A percentile compares a stretch with the other conserved stretches of the same genome.
phyloP scores from a whole-genome alignment of 768 basidiomycete species.

The Pleurotus djamor region DNA sequence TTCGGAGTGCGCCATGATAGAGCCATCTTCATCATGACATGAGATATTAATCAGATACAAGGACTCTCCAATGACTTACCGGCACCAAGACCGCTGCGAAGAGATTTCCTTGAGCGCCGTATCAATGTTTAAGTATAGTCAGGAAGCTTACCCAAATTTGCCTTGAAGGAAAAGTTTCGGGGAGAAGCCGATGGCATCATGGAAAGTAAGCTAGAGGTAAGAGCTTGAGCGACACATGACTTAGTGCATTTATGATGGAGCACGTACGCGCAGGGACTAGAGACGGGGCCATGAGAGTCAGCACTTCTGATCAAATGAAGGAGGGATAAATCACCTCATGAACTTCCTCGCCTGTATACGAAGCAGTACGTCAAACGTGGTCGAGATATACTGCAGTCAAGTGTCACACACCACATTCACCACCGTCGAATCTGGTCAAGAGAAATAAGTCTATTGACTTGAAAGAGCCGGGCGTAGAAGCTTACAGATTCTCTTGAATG shows the following conservation, averaged over 20 bases:
- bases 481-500: slow-evolving; percentile 26
- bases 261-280: slow-evolving; percentile 16
- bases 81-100: slow-evolving; percentile 17
- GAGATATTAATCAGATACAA: not conserved
- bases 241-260: not conserved
- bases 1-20: slow-evolving; percentile 20
- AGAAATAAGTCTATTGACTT: no score
- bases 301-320: not conserved
- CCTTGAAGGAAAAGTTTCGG: slow-evolving; percentile 15
- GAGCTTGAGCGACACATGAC: not conserved
- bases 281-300: not conserved
- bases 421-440: slow-evolving; percentile 22
- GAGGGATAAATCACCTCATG: slow-evolving; percentile 18
- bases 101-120: not conserved
- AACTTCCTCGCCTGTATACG: slow-evolving; percentile 20
- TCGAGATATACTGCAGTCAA: not conserved
- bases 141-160: slow-evolving; percentile 17
- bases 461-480: not conserved
- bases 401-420: slow-evolving; percentile 22
- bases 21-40: slow-evolving; percentile 15
- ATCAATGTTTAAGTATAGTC: not conserved
- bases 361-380: not conserved
- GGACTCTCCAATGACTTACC: slow-evolving; percentile 12
- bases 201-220: slow-evolving; percentile 19
- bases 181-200: slow-evolving; percentile 31